These are phyloP conservation scores for Marvania coccoides DNA, from an alignment of 139 green algal species.

Conservation along the genomic window DNA sequence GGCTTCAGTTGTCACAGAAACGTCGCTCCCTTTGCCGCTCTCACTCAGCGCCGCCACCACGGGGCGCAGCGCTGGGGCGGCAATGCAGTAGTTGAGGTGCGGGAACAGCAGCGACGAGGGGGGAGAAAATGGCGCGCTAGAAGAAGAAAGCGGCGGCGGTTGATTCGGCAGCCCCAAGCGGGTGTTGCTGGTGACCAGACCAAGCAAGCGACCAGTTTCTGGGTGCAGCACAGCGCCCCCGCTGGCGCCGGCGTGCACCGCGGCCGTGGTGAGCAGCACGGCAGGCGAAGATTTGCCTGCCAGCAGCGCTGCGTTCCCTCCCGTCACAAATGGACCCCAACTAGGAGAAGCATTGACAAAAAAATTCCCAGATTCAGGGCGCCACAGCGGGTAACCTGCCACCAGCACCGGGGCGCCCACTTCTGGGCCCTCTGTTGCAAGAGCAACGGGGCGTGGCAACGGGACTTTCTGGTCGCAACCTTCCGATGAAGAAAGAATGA, in stretches of 20 bases:
- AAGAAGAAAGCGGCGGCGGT: not conserved
- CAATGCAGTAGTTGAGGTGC: conserved; percentile 56
- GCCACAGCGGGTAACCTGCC: conserved; percentile 47
- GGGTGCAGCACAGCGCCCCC: conserved; percentile 52
- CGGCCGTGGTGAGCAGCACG: conserved; percentile 58
- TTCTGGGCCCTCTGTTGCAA: not conserved
- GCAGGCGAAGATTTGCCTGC: conserved; percentile 9
- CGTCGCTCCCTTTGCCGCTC: not conserved
- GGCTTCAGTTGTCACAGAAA: too few species aligned
- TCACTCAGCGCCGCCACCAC: conserved; percentile 12
- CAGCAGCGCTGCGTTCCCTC: conserved; percentile 21
- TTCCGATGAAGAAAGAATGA: not conserved
- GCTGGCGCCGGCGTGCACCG: conserved; percentile 63
- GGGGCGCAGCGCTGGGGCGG: conserved; percentile 33
- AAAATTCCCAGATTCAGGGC: too few species aligned
- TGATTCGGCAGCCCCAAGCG: not conserved
- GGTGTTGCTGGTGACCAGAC: conserved; percentile 65
- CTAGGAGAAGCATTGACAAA: conserved; percentile 30
- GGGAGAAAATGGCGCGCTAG: not conserved
- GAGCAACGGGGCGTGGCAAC: not conserved
- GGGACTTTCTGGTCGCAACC: not conserved
- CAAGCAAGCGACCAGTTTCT: conserved; percentile 36
- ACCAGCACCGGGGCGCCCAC: conserved; percentile 28
- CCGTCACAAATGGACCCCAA: conserved; percentile 26
- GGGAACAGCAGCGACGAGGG: conserved; percentile 39